Evolutionary conservation across 1,284 basidiomycete genomes (phyloP).

Genomic region (Ustanciosporium gigantosporum): DNA sequence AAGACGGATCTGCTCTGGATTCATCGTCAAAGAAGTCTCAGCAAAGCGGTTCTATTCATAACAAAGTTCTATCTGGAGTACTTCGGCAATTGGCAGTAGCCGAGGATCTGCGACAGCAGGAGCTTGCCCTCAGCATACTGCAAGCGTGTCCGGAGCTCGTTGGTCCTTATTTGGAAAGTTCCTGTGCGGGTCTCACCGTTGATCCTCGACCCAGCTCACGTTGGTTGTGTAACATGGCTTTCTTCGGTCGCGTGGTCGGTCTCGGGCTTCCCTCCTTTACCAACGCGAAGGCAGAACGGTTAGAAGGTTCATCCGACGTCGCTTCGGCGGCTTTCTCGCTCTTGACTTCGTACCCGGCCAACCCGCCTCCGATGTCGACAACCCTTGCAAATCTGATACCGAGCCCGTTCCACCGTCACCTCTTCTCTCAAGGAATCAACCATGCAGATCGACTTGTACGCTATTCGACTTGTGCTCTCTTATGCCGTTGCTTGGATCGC

Average conservation of each 20-base stretch:
- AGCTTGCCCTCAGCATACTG: slow-evolving; percentile 78
- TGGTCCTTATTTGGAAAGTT: slow-evolving; percentile 66
- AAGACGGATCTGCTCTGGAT: slow-evolving; percentile 5
- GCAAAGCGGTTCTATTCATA: slow-evolving; percentile 67
- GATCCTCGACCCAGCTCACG: slow-evolving; percentile 84
- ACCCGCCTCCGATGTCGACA: slow-evolving; percentile 72
- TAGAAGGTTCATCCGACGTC: slow-evolving; percentile 68
- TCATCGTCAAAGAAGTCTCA: slow-evolving; percentile 62
- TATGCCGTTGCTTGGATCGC: slow-evolving; percentile 61
- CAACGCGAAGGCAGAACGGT: slow-evolving; percentile 57
- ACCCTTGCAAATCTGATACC: slow-evolving; percentile 64
- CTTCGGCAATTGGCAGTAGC: slow-evolving; percentile 75
- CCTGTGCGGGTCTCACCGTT: slow-evolving; percentile 70
- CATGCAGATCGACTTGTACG: slow-evolving; percentile 71
- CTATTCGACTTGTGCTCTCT: slow-evolving; percentile 75
- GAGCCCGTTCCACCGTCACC: slow-evolving; percentile 47
- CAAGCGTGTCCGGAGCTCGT: slow-evolving; percentile 83
- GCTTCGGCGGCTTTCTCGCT: slow-evolving; percentile 42
- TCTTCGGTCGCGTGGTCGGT: slow-evolving; percentile 76
- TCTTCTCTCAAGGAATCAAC: slow-evolving; percentile 73
- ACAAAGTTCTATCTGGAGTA: slow-evolving; percentile 79
- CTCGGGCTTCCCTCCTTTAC: slow-evolving; percentile 70
- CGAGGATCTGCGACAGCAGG: slow-evolving; percentile 82
- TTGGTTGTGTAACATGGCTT: slow-evolving; percentile 85
- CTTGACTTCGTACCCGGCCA: slow-evolving; percentile 66